Base-by-base conservation (phyloP, 2,329 filamentous ascomycete genomes). In the Mariannaea elegans region DNA sequence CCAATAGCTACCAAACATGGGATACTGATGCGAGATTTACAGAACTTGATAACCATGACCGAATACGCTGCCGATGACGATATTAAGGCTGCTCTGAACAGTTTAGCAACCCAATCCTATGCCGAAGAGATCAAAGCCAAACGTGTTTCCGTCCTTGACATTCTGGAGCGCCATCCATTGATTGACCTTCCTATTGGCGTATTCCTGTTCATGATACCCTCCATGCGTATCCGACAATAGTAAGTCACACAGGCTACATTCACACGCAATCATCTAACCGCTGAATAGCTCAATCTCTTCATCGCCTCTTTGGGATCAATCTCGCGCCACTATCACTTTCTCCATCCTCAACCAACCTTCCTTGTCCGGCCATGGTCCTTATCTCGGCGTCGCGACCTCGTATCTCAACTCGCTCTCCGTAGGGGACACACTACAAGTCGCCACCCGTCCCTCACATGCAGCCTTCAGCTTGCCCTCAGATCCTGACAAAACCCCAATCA, bases 181-280 rank as follows among this genome's bases (percentile, higher is more conserved):
- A 79, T 90, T 36, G 76, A 83, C 2, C 73, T 94, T 0, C 82
- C 90, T 0, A 82, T 94, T 18, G 83, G 82, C 2, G 76, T 84
- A 13, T 94, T 90, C 77, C 80, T 94, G 9, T 80, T 82, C 24
- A 88, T 92, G 81, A 83, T 93, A 1, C 89, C 90, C 1, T 88
- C 90, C 0, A 91, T 95, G 87, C 87, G 90, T 10, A 82, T 90
- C 38, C 84, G 90, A n/a, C 88, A 91, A 72, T 93, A 93, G 71
- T 78, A 63, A 67, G 72, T 64, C 16, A 18, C 31, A n/a, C 34
- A 23, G 32, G 12, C n/a, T 31, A 31, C 3, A 84, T 80, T 8
- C 0, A 83, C 81, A 2, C 10, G 83, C 82, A 12, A n/a, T 14
- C 12, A 23, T 29, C 34, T 58, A 27, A 59, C 56, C 36, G 4